Evolutionary conservation across 352 stramenopile species (phyloP).

Genomic region (Globisporangium heterothallicum): DNA sequence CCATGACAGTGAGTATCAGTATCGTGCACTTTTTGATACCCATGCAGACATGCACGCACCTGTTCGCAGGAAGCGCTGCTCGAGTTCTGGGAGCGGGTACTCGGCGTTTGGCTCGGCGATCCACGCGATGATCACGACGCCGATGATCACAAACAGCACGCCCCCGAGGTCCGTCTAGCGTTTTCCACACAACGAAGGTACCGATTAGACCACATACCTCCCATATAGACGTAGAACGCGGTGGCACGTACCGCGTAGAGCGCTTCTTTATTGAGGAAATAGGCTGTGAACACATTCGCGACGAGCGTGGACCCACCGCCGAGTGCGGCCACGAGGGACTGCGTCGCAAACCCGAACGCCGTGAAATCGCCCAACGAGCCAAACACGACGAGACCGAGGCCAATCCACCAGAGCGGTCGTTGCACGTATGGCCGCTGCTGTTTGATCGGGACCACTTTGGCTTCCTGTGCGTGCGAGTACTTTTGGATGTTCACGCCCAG

Average conservation of each 20-base stretch:
- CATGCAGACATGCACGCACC: conserved; percentile 20
- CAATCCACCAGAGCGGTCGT: conserved; percentile 87
- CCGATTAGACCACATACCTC: not conserved
- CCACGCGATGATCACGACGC: conserved; percentile 82
- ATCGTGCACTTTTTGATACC: not conserved
- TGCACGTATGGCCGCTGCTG: conserved; percentile 71
- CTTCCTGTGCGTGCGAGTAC: conserved; percentile 74
- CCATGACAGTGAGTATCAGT: no score
- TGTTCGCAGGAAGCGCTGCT: conserved; percentile 73
- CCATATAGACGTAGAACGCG: not conserved
- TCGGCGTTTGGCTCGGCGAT: conserved; percentile 83
- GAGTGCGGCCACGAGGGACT: conserved; percentile 84
- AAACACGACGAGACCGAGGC: conserved; percentile 66
- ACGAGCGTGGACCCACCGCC: conserved; percentile 83
- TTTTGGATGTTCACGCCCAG: conserved; percentile 90
- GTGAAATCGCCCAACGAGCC: conserved; percentile 86
- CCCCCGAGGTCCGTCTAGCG: conserved; percentile 69
- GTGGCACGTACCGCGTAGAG: conserved; percentile 54
- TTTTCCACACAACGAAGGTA: conserved; percentile 1
- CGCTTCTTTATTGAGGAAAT: conserved; percentile 79
- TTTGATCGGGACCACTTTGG: conserved; percentile 24
- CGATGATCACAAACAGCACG: conserved; percentile 82
- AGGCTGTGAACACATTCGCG: conserved; percentile 82
- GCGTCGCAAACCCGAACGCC: conserved; percentile 86
- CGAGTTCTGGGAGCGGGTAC: conserved; percentile 81